A percentile compares a stretch with the other conserved stretches of the same genome.
These are phyloP conservation scores for Groenewaldozyma tartarivorans DNA, from an alignment of 805 yeast genomes.

Conservation along the genomic window DNA sequence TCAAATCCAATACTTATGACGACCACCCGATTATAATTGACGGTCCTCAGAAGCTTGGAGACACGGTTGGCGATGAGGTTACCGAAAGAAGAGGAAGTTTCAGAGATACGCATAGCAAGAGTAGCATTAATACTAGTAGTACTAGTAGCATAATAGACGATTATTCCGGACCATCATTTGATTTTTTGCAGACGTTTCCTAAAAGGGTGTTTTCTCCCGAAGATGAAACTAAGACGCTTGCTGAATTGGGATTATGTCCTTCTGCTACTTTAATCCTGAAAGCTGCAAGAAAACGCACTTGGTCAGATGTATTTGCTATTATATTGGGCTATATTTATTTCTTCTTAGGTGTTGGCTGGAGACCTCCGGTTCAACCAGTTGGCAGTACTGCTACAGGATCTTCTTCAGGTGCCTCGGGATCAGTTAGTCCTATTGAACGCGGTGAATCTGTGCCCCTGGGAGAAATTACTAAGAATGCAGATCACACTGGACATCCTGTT, in stretches of 20 bases:
- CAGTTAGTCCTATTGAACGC: too few relatives aligned
- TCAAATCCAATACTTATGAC: conserved; percentile 43
- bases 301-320: conserved; percentile 15
- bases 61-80: too few relatives aligned
- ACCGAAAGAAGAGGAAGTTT: too few relatives aligned
- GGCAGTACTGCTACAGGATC: too few relatives aligned
- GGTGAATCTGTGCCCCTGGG: too few relatives aligned
- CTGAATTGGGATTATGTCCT: conserved; percentile 51
- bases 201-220: conserved; percentile 55
- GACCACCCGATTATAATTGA: conserved; percentile 26
- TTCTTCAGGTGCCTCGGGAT: too few relatives aligned
- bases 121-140: not conserved
- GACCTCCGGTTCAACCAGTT: too few relatives aligned
- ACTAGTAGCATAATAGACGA: not conserved
- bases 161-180: conserved; percentile 28
- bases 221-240: conserved; percentile 49
- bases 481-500: not conserved
- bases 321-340: conserved; percentile 25
- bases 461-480: too few relatives aligned
- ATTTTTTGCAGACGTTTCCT: conserved; percentile 46
- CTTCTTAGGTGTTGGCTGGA: conserved; percentile 20
- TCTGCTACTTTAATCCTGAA: conserved; percentile 68
- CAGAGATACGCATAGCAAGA: too few relatives aligned
- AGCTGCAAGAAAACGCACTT: conserved; percentile 31
- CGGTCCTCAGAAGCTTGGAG: conserved; percentile 18